Percentiles rank a stretch among this genome's conserved stretches.
Conservation (phyloP, 805 yeast genomes). For the Ogataea siamensis region DNA sequence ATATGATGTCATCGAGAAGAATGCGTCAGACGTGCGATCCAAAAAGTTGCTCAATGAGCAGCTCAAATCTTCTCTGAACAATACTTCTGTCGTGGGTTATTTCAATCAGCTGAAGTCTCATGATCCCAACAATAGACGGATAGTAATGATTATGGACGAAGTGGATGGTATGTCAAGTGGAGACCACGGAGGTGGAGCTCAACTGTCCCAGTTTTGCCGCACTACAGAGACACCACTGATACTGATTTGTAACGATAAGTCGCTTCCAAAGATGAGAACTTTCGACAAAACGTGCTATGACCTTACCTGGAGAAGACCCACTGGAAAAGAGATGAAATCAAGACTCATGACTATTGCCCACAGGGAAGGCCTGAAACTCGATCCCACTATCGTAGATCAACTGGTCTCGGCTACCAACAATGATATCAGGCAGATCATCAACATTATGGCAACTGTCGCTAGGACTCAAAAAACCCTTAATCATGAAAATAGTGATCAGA, state of each 20-base stretch:
- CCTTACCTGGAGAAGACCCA: conserved; percentile 85
- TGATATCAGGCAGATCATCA: conserved; percentile 93
- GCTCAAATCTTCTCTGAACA: conserved; percentile 69
- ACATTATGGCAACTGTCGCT: conserved; percentile 80
- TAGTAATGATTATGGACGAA: conserved; percentile 94
- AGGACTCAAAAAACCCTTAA: conserved; percentile 65
- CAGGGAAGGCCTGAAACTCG: conserved; percentile 77
- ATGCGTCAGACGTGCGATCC: conserved; percentile 88
- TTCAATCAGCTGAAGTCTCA: conserved; percentile 40
- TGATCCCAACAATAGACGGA: conserved; percentile 42
- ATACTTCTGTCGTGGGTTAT: conserved; percentile 80
- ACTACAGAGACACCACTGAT: conserved; percentile 88
- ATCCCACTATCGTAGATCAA: conserved; percentile 77
- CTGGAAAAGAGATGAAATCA: conserved; percentile 74
- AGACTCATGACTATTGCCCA: conserved; percentile 88
- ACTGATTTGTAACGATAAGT: conserved; percentile 88
- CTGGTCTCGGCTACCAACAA: conserved; percentile 81
- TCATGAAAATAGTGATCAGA: conserved; percentile 57
- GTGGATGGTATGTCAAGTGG: conserved; percentile 99
- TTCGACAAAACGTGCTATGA: conserved; percentile 83
- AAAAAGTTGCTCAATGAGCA: conserved; percentile 69
- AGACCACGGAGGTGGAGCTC: conserved; percentile 98
- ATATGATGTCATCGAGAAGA: conserved; percentile 71
- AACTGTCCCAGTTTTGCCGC: conserved; percentile 80
- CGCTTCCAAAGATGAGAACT: conserved; percentile 93